A percentile compares a stretch with the other conserved stretches of the same genome.
Conservation (phyloP, 2,329 filamentous ascomycete species). For the Magnaporthiopsis incrustans region DNA sequence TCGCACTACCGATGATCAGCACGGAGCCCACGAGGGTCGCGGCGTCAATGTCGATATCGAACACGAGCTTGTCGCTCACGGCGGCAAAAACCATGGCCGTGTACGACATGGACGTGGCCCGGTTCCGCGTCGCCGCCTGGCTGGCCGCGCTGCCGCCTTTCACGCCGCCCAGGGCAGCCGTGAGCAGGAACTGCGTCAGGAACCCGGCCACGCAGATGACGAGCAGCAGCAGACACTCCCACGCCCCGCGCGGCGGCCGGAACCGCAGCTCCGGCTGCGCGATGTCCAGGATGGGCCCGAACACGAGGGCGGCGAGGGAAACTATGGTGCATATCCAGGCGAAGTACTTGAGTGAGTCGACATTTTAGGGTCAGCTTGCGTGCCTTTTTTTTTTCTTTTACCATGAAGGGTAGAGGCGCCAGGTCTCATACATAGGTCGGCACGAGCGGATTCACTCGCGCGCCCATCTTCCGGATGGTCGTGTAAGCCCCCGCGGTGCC, state of each 20-base stretch:
- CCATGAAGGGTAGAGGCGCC: background rate
- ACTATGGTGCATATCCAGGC: slow-evolving; percentile 62
- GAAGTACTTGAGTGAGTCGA: slow-evolving; percentile 70
- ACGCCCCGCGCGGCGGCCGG: slow-evolving; percentile 28
- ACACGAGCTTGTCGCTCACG: slow-evolving; percentile 43
- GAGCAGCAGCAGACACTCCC: slow-evolving; percentile 59
- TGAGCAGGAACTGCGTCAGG: slow-evolving; percentile 78
- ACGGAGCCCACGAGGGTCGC: slow-evolving; percentile 42
- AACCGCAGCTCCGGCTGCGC: slow-evolving; percentile 38
- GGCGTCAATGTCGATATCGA: slow-evolving; percentile 41
- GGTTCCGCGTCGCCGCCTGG: slow-evolving; percentile 48
- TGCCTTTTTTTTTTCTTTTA: background rate
- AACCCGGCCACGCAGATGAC: slow-evolving; percentile 70
- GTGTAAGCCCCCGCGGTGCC: slow-evolving; percentile 69
- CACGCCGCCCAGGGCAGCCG: slow-evolving; percentile 58
- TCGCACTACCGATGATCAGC: slow-evolving; percentile 44
- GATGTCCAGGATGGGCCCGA: slow-evolving; percentile 35
- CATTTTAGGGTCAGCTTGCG: background rate
- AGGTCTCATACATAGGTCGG: background rate
- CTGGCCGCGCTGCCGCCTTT: slow-evolving; percentile 1
- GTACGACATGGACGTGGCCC: slow-evolving; percentile 50
- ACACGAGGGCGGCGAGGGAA: slow-evolving; percentile 50
- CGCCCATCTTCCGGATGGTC: slow-evolving; percentile 71
- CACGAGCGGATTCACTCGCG: slow-evolving; percentile 72
- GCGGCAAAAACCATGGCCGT: slow-evolving; percentile 50